Base-by-base conservation (phyloP, 2,329 filamentous ascomycete species). In the Fusarium succisae region DNA sequence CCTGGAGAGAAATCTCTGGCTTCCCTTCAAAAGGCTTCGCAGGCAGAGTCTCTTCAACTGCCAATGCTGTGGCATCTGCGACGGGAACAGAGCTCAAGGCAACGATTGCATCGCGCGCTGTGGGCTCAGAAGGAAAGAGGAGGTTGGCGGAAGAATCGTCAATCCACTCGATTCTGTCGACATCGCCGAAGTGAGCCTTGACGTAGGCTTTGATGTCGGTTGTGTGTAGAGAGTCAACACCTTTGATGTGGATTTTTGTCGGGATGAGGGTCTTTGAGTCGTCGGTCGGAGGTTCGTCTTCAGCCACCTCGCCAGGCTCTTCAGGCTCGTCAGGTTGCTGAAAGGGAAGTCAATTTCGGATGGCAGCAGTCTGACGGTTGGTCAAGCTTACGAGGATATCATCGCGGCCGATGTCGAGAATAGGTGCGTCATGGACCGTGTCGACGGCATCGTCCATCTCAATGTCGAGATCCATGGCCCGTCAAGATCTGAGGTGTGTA, bases 101-200 rank as follows among this genome's bases (percentile, higher is more conserved):
- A 32, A 83, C 78, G 26, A 92, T 82, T 24, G 90, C 91, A 53
- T 89, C 86, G 24, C 85, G 83, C 4, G 90, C 90, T 12, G 81
- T 80, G 30, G 82, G 79, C 20, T 90, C 85, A 12, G 87, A 87
- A 44, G 84, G 85, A 84, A 96, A 98, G 59, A 97, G 83, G 60
- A 98, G 86, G 80, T 98, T 98, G 71, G 94, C 94, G 1, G 94
- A 96, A 12, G 90, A 91, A 82, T 99, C 96, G 81, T 98, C 94
- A 75, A 99, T 94, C 96, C 96, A 99, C 84, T 98, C 95, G 72
- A 98, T 87, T 70, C 89, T 88, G 63, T 89, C 85, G 64, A 91
- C 86, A 20, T 82, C 81, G 41, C 87, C 84, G 78, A 89, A 94
- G 81, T 96, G 89, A 72, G 93, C 88, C 54, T 86, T 83, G 14